Base-by-base conservation (phyloP, 352 stramenopile species). In the Saprolegnia parasitica region DNA sequence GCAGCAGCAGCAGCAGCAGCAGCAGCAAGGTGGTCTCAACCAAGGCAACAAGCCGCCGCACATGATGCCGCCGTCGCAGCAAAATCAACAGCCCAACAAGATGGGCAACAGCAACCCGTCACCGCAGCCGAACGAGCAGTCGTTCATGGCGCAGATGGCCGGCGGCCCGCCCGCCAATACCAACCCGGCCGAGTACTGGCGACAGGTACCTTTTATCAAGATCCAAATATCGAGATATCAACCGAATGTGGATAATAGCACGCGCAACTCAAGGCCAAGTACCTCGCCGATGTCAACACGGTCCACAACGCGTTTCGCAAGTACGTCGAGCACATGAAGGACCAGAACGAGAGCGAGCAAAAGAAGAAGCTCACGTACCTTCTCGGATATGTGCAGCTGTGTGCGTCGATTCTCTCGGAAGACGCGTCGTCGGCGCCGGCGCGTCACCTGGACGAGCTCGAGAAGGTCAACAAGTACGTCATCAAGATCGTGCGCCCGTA, bases 401-500 rank as follows among this genome's bases (percentile, higher is more conserved):
- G 85, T 45, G 85, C 82, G 20, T 90, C 73, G 39, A 84, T 93
- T 50, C 50, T 93, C 68, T 90, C 81, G 47, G 85, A 93, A 67
- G 82, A 93, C 75, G 85, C 88, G 72, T 71, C 81, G 24, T 88
- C 83, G 42, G 76, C 89, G 50, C 76, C 78, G 42, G 79, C 85
- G 20, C 85, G 85, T n/a, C 88, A 88, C 70, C 76, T 93, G 15
- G 83, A 91, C 32, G 85, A 93, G 72, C 77, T 93, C 29, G 85
- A 91, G 75, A 93, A 90, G 76, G 85, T 93, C 54, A 91, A 90
- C 78, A 93, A 93, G 78, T 93, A 93, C 80, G 90, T 93, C 65
- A 81, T 93, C 37, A 91, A 91, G 67, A 93, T 93, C 61, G 85
- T 93, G 56, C 89, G 90, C 62, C 85, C 85, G 71, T 93, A 91